A percentile compares a stretch with the other conserved stretches of the same genome.
Conservation (phyloP, 2,329 filamentous ascomycete species). For the Hirsutella minnesotensis region DNA sequence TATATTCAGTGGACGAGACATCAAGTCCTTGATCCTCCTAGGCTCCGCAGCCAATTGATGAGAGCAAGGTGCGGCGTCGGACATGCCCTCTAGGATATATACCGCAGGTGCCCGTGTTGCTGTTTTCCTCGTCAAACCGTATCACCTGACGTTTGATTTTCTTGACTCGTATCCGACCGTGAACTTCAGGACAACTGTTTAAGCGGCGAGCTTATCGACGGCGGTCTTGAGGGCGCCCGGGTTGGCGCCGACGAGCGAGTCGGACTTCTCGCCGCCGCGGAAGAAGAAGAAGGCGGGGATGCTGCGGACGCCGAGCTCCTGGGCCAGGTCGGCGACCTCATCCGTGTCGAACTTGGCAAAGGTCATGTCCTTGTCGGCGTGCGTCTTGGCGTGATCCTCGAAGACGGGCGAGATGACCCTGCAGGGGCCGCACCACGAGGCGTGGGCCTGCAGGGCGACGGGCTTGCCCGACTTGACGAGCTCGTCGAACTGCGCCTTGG, state of each 20-base stretch:
- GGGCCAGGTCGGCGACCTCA: conserved; percentile 35
- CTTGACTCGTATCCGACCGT: too few relatives aligned
- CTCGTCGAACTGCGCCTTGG: conserved; percentile 33
- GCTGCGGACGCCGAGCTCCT: conserved; percentile 36
- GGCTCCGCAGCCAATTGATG: background rate
- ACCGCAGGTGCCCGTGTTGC: too few relatives aligned
- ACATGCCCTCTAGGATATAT: too few relatives aligned
- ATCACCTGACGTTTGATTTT: too few relatives aligned
- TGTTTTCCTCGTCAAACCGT: too few relatives aligned
- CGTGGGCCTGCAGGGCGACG: conserved; percentile 46
- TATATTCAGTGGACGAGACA: too few relatives aligned
- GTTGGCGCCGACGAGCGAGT: conserved; percentile 29
- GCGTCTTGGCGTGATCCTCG: conserved; percentile 31
- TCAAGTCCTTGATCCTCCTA: background rate
- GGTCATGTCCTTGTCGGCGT: conserved; percentile 32
- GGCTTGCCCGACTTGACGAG: conserved; percentile 36
- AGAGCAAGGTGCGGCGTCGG: background rate
- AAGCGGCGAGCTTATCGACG: conserved; percentile 11
- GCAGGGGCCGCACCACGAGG: conserved; percentile 50
- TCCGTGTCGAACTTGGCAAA: conserved; percentile 52
- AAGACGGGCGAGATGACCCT: conserved; percentile 46
- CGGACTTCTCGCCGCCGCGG: conserved; percentile 35
- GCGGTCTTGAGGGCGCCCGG: conserved; percentile 19
- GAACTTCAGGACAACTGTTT: too few relatives aligned
- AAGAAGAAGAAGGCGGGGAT: conserved; percentile 53